phyloP scores from a whole-genome alignment of 805 yeast species.

The Saturnispora mendoncae region DNA sequence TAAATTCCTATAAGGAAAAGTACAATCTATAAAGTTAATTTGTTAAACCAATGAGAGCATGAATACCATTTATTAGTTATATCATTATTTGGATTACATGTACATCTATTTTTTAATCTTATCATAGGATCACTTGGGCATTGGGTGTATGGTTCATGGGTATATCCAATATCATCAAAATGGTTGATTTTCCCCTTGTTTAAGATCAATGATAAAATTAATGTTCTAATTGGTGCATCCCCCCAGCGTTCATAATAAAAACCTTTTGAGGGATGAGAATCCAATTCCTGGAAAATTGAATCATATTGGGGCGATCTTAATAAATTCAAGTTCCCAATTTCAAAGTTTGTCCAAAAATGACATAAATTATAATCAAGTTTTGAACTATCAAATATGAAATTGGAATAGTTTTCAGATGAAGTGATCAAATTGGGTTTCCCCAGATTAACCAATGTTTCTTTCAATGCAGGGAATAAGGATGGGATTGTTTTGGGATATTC shows the following conservation, averaged over 20 bases:
- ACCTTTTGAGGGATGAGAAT: constrained; percentile 55
- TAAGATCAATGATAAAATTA: constrained; percentile 61
- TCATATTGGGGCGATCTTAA: constrained; percentile 63
- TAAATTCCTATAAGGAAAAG: constrained; percentile 27
- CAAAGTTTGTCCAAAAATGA: constrained; percentile 88
- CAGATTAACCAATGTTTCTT: constrained; percentile 27
- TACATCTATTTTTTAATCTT: constrained; percentile 50
- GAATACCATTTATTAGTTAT: constrained; percentile 47
- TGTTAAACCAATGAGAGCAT: constrained; percentile 27
- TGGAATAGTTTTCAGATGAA: constrained; percentile 36
- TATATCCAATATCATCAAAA: constrained; percentile 73
- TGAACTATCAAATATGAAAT: constrained; percentile 52
- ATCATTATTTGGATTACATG: constrained; percentile 61
- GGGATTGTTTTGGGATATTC: constrained; percentile 64
- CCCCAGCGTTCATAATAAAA: constrained; percentile 91
- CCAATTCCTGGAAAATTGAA: constrained; percentile 59
- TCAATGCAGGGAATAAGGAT: constrained; percentile 36
- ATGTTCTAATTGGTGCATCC: constrained; percentile 75
- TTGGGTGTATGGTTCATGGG: constrained; percentile 68
- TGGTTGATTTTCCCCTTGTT: constrained; percentile 62
- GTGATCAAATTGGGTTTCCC: constrained; percentile 33
- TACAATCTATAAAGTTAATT: neutral
- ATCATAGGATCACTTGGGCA: constrained; percentile 61
- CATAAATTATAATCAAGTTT: constrained; percentile 64
- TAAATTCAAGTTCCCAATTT: constrained; percentile 62